Conservation (phyloP, 129 eudicot genomes). For the Lonicera japonica region DNA sequence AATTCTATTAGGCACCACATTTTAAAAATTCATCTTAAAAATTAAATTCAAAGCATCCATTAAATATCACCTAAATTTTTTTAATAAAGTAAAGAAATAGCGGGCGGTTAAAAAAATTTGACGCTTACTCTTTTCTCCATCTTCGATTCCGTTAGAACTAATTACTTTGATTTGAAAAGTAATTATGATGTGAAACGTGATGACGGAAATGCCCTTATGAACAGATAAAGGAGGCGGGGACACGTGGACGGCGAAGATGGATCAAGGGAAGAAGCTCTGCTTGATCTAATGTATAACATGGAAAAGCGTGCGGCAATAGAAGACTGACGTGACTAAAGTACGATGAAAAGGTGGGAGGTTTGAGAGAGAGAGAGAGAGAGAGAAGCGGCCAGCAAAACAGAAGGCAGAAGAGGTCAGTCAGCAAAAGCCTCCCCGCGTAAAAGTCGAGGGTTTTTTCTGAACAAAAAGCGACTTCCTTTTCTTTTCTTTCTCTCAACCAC, state of each 20-base stretch:
- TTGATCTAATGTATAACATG: neutral
- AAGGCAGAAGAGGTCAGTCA: constrained; percentile 1
- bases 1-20: too few relatives aligned
- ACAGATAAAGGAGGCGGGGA: too few relatives aligned
- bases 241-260: neutral
- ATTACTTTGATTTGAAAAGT: too few relatives aligned
- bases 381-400: neutral
- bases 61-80: too few relatives aligned
- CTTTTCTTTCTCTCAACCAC: neutral
- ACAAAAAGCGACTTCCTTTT: neutral
- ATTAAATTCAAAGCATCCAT: too few relatives aligned
- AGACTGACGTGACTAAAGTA: constrained; percentile 27
- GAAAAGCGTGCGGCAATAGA: constrained; percentile 7
- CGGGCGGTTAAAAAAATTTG: too few relatives aligned
- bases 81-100: too few relatives aligned
- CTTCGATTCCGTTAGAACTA: too few relatives aligned
- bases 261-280: neutral
- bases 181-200: too few relatives aligned
- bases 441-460: constrained; percentile 15
- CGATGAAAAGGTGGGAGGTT: constrained; percentile 15
- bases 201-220: too few relatives aligned
- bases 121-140: too few relatives aligned
- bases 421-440: constrained; percentile 19
- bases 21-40: too few relatives aligned
- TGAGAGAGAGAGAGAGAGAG: neutral